Base-by-base conservation (phyloP, 495 filamentous ascomycete genomes). In the Tuber umbilicatum region DNA sequence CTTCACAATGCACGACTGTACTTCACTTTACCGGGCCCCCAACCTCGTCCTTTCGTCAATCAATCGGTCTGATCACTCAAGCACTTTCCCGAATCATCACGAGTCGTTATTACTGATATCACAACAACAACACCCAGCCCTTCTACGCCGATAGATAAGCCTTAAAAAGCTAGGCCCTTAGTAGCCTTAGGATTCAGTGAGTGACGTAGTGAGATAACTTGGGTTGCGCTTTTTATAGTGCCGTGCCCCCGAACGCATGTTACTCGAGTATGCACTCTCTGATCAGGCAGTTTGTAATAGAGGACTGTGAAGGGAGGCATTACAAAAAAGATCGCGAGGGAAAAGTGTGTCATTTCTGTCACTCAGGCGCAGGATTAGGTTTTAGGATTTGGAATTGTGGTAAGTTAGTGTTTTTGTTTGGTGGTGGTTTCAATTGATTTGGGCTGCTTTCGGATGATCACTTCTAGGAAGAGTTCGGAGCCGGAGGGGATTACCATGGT, bases 1-100 rank as follows among this genome's bases (percentile, higher is more conserved):
- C 50, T 60, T 6, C 45, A 50, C 50, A 5, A 14, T 31, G 1
- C 5, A 60, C n/a, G 10, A 60, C 50, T 60, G 31, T n/a, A 16
- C 50, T 31, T 7, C n/a, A n/a, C n/a, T 40, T 31, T 0, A 16
- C n/a, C 10, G 10, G 50, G 3, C 10, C 16, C 50, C 31, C 27
- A 60, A 31, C 50, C n/a, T 60, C n/a, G n/a, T 16, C 16, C 2
- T n/a, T 31, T 60, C 27, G 9, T 60, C 12, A 60, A 31, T 31
- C 10, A 16, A 16, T 60, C n/a, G 16, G 50, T 31, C 50, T 31
- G 27, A 60, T 31, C n/a, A 31, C 12, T 60, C 50, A 60, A 60
- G 50, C 50, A 60, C n/a, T 31, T 60, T 60, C 50, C 50, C 50
- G n/a, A 60, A 31, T 60, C n/a, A 60, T 60, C n/a, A 60, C 27